Base-by-base conservation (phyloP, 768 basidiomycete genomes). In the Mycena vitilis region DNA sequence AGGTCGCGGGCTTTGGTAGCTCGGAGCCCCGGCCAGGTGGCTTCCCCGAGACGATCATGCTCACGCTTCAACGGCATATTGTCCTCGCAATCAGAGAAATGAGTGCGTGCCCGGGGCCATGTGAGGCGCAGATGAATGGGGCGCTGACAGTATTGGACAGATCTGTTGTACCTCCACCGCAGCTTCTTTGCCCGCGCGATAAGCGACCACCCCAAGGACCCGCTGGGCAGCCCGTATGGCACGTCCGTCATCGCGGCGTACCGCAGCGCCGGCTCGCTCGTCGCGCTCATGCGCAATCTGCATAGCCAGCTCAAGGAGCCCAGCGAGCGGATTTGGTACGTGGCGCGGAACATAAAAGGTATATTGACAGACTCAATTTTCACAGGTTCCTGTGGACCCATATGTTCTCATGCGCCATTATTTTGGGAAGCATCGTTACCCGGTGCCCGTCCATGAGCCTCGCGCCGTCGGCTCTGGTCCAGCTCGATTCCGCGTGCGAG, bases 371-470 rank as follows among this genome's bases (percentile, higher is more conserved):
- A 51, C 37, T 25, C 44, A 45, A 9, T 60, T 25, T 16, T 55
- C 30, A 6, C n/a, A 66, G 70, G 70, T 87, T 86, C 75, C 73
- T 87, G 69, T 87, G 86, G 86, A 84, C 84, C 0, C 86, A 87
- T 67, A 87, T 86, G 84, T 87, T 91, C 78, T 91, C 89, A 22
- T 90, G 88, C 74, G 86, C 89, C 89, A 92, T 93, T 69, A 83
- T 93, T 58, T 79, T 93, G 54, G 91, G 91, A 42, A 90, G 91
- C 23, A 91, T 93, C 42, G 91, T 92, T 13, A 93, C 91, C 20
- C 84, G 91, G 58, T 92, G 91, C 77, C 91, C 91, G 13, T 92
- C 91, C 20, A 91, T 92, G 87, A 91, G 90, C 72, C 78, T 93
- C 68, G 91, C 91, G 23, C 89, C 90, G 20, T 92, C 91, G 25